Base-by-base conservation (phyloP, 805 yeast species). In the Peterozyma xylosa region DNA sequence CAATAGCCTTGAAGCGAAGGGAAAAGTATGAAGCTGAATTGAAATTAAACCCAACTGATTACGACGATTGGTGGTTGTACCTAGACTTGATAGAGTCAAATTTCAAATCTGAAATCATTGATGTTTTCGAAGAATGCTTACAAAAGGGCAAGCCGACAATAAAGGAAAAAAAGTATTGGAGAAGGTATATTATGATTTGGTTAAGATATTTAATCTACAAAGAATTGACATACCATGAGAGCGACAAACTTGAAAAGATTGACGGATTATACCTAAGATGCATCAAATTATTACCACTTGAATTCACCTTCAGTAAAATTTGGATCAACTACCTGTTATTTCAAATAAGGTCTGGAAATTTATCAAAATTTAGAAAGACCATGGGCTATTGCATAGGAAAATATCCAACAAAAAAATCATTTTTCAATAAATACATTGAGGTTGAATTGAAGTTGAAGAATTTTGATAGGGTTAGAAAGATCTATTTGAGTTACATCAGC, bases 51-150 rank as follows among this genome's bases (percentile, higher is more conserved):
- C 80, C 87, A 1, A 35, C 45, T 0, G 86, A 86, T 61, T 80
- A 78, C 58, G 93, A 85, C 53, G 64, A 79, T 0, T 90, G 98
- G 97, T 89, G 96, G 91, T 57, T 75, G 0, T 81, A 80, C 53
- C 47, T 87, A 2, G 67, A 73, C 11, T 55, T 86, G 18, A 52
- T 79, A 11, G 73, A 73, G 42, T 68, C 71, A 18, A 55, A 56
- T 5, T 53, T 67, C 15, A 50, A 53, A 11, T 47, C 54, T 17
- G 55, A 53, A 16, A 54, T 61, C 0, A 63, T 53, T 0, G 63
- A 64, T 2, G 59, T 63, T 10, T 74, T 70, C 50, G 75, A 73
- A 42, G 53, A 64, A 9, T 77, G 86, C 0, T 54, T 78, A 2
- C 45, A 58, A 0, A 47, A 21, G 11, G 15, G 55, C 3, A 50